These are phyloP conservation scores for Trifolium fragiferum DNA, from an alignment of 306 rosid species.

Conservation along the genomic window DNA sequence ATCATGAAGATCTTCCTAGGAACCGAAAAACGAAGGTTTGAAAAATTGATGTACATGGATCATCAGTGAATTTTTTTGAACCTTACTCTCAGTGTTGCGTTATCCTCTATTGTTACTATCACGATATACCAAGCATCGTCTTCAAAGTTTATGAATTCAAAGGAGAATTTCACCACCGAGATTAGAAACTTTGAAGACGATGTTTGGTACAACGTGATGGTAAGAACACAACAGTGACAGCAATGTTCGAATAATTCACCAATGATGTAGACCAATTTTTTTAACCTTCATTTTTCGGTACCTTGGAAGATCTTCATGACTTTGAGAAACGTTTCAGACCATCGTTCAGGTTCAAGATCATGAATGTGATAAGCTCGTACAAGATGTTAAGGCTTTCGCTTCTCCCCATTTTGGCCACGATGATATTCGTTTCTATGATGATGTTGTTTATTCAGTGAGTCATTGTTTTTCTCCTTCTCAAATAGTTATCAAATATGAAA, in stretches of 20 bases:
- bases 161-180: slow-evolving; percentile 2
- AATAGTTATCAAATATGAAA: no score
- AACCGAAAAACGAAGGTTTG: background rate
- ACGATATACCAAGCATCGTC: slow-evolving; percentile 55
- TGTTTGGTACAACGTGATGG: slow-evolving; percentile 45
- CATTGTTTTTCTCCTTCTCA: background rate
- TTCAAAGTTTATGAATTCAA: slow-evolving; percentile 34
- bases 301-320: background rate
- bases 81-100: background rate
- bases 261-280: no score
- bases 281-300: no score
- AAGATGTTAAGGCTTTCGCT: slow-evolving; percentile 39
- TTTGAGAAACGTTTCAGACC: slow-evolving; percentile 42
- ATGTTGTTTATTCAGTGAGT: slow-evolving; percentile 32
- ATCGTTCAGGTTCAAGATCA: slow-evolving; percentile 45
- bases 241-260: no score
- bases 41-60: slow-evolving; percentile 21
- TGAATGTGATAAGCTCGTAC: slow-evolving; percentile 27
- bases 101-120: background rate
- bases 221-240: no score
- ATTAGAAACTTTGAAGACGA: slow-evolving; percentile 42
- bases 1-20: background rate
- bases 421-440: slow-evolving; percentile 53
- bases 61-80: background rate
- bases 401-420: background rate